Evolutionary conservation across 805 yeast species (phyloP), one percentile per base, ranked within the genome.

Genomic region (Millerozyma acaciae): DNA sequence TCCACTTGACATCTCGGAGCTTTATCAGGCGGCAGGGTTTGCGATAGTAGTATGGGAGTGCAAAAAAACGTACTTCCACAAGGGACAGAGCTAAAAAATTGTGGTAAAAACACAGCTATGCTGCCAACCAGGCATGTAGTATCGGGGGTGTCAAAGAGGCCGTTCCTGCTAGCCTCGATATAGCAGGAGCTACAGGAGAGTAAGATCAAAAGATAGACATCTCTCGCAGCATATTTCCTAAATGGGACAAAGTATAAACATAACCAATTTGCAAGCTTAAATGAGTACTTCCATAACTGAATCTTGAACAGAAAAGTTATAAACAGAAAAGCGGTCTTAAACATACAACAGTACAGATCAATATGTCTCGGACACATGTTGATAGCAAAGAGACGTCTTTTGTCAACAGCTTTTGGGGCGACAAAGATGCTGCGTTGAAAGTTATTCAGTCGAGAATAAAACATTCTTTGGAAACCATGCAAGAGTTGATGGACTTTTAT

Each of bases 351-450:
- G 22, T 20, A 23, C 13, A 15, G 13, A 23, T 12, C 15, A 23
- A 7, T n/a, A 23, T 23, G 26, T n/a, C 13, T 8, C 26, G 13
- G 13, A 23, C 10, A 15, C 10, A 7, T 23, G 12, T 13, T 32
- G 18, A 27, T 7, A 29, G 23, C 13, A 39, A 35, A 17, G 51
- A 44, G 12, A 38, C 51, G 16, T 45, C 64, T 8, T 72, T 70
- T 38, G 68, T 64, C 35, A 67, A 66, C 47, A 62, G 55, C 49
- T 73, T 73, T 50, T 73, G 78, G 78, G 78, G 85, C 76, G 35
- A 38, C 4, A 80, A 80, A 35, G 81, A 77, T 31, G 60, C 70
- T 27, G 87, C 93, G 4, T 75, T 76, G 27, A 61, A 60, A 9
- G 65, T 69, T 8, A 57, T 86, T 13, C 68, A 75, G 33, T 68